These are phyloP conservation scores for Cladorrhinum sp. DNA, from an alignment of 2,329 filamentous ascomycete genomes.

Conservation along the genomic window DNA sequence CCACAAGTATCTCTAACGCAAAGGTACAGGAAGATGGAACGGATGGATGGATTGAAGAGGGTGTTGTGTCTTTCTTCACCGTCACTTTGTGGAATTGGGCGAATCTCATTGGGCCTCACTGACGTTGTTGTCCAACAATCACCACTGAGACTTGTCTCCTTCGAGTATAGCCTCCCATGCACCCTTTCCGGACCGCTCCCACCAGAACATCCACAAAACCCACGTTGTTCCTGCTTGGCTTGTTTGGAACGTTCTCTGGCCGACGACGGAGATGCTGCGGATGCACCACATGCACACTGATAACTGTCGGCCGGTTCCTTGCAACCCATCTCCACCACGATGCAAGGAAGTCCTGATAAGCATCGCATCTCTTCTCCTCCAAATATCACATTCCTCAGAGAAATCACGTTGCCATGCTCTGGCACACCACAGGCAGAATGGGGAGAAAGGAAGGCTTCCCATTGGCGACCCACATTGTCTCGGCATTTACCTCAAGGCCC, in stretches of 20 bases:
- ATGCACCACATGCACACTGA: background rate
- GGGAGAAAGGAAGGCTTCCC: slow-evolving; percentile 1
- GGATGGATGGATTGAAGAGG: no score
- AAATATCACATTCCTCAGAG: background rate
- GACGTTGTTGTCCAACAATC: slow-evolving; percentile 5
- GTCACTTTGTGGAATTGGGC: background rate
- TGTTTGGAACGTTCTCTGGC: background rate
- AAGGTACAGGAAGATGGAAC: background rate
- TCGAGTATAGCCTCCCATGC: slow-evolving; percentile 5
- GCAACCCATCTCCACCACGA: background rate
- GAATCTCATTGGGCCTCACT: background rate
- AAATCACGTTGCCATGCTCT: slow-evolving; percentile 21
- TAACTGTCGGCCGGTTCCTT: background rate
- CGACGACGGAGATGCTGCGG: background rate
- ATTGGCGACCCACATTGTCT: slow-evolving; percentile 13
- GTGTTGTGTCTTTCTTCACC: background rate
- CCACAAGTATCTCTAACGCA: background rate
- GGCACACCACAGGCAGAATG: slow-evolving; percentile 14
- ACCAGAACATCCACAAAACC: background rate
- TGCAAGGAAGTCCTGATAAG: slow-evolving; percentile 2
- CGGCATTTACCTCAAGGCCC: background rate
- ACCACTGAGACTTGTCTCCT: background rate
- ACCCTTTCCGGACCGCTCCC: slow-evolving; percentile 4
- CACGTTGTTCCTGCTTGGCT: slow-evolving; percentile 5
- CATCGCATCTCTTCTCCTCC: slow-evolving; percentile 1